These are phyloP conservation scores for Suillus alpinus DNA, from an alignment of 768 basidiomycete species.

Conservation along the genomic window DNA sequence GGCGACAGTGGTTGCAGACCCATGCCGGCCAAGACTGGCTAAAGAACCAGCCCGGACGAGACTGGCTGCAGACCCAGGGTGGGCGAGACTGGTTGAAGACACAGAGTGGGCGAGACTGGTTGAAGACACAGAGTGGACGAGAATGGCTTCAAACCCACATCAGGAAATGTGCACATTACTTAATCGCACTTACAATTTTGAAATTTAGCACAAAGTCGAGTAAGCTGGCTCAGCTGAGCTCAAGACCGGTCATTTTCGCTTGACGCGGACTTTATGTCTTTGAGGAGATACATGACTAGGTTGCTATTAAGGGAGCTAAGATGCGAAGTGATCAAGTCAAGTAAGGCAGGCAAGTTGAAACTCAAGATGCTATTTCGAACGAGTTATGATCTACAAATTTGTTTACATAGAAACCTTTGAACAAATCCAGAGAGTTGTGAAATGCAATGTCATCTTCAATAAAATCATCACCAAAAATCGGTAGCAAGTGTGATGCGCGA, in stretches of 20 bases:
- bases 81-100: not conserved
- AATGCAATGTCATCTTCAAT: not conserved
- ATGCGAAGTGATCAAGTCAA: not conserved
- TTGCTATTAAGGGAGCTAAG: not conserved
- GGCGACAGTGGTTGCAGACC: not conserved
- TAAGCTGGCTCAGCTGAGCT: not conserved
- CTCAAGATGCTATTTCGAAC: not conserved
- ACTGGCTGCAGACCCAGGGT: not conserved
- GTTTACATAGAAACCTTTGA: conserved; percentile 8
- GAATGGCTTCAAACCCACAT: not conserved
- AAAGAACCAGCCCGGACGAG: not conserved
- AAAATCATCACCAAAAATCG: conserved; percentile 2
- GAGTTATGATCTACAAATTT: conserved; percentile 13
- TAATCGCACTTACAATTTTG: not conserved
- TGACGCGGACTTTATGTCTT: not conserved
- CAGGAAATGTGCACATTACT: not conserved
- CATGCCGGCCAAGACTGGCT: not conserved
- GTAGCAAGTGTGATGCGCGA: conserved; percentile 3
- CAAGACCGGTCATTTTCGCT: not conserved
- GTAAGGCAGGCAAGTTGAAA: not conserved
- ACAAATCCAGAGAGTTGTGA: conserved; percentile 3
- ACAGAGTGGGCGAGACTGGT: not conserved
- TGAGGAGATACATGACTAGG: not conserved
- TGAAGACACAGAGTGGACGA: not conserved
- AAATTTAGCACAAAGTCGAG: not conserved